Percentiles rank a stretch among this genome's conserved stretches.
Conservation (phyloP, 108 stramenopile genomes). For the Cyclostephanos tholiformis region DNA sequence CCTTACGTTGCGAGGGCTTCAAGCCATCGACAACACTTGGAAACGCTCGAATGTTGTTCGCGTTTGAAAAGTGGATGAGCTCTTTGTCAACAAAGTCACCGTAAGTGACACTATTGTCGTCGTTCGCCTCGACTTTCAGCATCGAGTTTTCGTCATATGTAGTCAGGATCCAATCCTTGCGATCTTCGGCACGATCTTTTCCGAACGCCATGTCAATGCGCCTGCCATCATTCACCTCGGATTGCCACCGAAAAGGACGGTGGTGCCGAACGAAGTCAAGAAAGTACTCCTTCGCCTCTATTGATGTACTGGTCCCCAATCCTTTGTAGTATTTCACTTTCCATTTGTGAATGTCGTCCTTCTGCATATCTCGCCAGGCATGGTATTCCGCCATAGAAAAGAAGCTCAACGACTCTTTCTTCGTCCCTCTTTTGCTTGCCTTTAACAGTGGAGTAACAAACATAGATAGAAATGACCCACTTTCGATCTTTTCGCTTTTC, state of each 20-base stretch:
- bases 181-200: conserved; percentile 76
- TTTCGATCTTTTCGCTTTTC: conserved; percentile 13
- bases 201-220: conserved; percentile 88
- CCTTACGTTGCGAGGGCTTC: conserved; percentile 94
- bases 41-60: conserved; percentile 85
- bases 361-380: conserved; percentile 68
- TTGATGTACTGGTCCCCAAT: conserved; percentile 89
- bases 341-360: conserved; percentile 58
- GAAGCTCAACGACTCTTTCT: conserved; percentile 65
- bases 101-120: conserved; percentile 56
- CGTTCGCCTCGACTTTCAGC: conserved; percentile 29
- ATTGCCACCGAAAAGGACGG: conserved; percentile 75
- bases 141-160: conserved; percentile 61
- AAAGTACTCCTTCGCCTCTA: conserved; percentile 92
- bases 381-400: conserved; percentile 86
- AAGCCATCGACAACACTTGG: conserved; percentile 90
- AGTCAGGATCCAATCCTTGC: conserved; percentile 84
- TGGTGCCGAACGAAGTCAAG: conserved; percentile 67
- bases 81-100: conserved; percentile 92
- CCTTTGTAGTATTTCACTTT: conserved; percentile 96
- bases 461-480: conserved; percentile 74
- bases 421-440: conserved; percentile 60
- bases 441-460: conserved; percentile 93
- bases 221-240: conserved; percentile 72
- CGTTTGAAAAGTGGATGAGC: conserved; percentile 89